These are phyloP conservation scores for Solanum dulcamara DNA, from an alignment of 257 asterid species.

Conservation along the genomic window DNA sequence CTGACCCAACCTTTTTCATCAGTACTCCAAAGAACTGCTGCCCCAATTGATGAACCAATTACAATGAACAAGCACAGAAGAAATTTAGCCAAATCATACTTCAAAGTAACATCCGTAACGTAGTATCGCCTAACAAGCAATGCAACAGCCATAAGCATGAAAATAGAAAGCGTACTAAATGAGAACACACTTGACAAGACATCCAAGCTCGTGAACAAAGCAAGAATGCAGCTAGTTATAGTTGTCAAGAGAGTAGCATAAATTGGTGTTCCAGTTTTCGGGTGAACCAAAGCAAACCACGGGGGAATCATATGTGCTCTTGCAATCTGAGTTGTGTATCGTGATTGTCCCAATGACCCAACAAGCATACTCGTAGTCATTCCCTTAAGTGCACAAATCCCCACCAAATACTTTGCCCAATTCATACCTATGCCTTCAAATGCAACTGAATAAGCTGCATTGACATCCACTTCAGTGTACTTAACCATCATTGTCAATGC, in stretches of 20 bases:
- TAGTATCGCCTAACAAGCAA: slow-evolving; percentile 74
- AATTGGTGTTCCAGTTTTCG: slow-evolving; percentile 74
- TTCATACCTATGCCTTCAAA: slow-evolving; percentile 59
- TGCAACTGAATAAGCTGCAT: slow-evolving; percentile 77
- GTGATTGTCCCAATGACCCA: slow-evolving; percentile 94
- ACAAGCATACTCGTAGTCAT: slow-evolving; percentile 94
- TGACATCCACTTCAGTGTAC: slow-evolving; percentile 58
- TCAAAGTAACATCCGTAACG: slow-evolving; percentile 53
- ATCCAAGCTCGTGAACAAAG: slow-evolving; percentile 82
- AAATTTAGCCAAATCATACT: slow-evolving; percentile 32
- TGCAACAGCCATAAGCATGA: slow-evolving; percentile 98
- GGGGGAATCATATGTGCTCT: slow-evolving; percentile 94
- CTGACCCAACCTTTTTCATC: slow-evolving; percentile 35
- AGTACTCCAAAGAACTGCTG: slow-evolving; percentile 42
- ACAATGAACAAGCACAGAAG: slow-evolving; percentile 28
- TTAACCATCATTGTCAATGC: slow-evolving; percentile 67
- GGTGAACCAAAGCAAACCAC: slow-evolving; percentile 75
- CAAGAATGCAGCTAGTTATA: slow-evolving; percentile 53
- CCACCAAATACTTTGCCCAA: slow-evolving; percentile 87
- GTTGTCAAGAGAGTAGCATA: slow-evolving; percentile 76
- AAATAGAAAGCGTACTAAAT: slow-evolving; percentile 75
- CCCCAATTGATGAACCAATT: slow-evolving; percentile 49
- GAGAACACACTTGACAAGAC: slow-evolving; percentile 76
- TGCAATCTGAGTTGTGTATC: slow-evolving; percentile 95
- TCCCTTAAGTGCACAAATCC: slow-evolving; percentile 77